These are phyloP conservation scores for Symbiodinium natans DNA, from an alignment of 73 alveolate genomes.

Conservation along the genomic window DNA sequence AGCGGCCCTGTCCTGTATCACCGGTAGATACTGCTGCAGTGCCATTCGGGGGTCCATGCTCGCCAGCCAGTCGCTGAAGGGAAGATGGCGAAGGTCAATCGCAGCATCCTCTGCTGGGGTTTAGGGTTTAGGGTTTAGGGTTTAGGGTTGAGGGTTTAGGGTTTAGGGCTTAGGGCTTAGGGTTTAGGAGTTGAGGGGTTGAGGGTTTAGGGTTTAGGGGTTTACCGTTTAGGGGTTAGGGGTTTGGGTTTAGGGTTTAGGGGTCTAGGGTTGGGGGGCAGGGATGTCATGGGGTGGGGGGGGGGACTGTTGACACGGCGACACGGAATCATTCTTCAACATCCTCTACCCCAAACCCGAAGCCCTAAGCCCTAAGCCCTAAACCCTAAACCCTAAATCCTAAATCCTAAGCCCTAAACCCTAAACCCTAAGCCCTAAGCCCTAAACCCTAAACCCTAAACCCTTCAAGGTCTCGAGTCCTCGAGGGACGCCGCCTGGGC, in stretches of 20 bases:
- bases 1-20: neutral
- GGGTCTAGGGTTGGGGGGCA: no score
- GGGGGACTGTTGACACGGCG: no score
- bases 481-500: no score
- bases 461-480: no score
- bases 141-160: neutral
- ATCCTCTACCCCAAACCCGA: neutral
- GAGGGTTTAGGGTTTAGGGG: no score
- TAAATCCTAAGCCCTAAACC: no score
- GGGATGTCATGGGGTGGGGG: no score
- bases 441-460: no score
- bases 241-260: no score
- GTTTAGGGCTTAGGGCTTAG: neutral
- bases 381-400: neutral
- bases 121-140: neutral
- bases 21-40: slow-evolving; percentile 41
- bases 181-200: neutral
- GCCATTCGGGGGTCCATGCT: neutral
- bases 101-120: neutral
- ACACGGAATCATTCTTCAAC: no score
- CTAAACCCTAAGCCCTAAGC: neutral
- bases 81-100: neutral
- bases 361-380: neutral
- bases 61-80: slow-evolving; percentile 58
- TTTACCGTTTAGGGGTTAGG: no score